phyloP scores from a whole-genome alignment of 495 filamentous ascomycete species.

The Endocarpon pusillum region DNA sequence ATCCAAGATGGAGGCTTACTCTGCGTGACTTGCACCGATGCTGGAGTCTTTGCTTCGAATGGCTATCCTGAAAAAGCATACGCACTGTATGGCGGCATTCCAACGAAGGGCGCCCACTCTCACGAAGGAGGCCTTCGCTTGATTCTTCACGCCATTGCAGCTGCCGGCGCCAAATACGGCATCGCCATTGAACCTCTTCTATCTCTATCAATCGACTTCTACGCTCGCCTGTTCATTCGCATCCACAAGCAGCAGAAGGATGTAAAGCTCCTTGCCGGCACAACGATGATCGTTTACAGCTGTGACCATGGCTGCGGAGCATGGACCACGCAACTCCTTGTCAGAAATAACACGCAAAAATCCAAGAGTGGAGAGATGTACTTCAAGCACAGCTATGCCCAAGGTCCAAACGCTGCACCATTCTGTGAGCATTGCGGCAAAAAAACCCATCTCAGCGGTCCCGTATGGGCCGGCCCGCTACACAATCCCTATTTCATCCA shows the following conservation, averaged over 20 bases:
- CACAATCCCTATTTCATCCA: constrained; percentile 72
- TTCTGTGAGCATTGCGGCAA: constrained; percentile 69
- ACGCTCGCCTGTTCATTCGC: constrained; percentile 77
- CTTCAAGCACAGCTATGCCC: constrained; percentile 56
- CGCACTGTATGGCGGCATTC: constrained; percentile 75
- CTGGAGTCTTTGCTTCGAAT: constrained; percentile 79
- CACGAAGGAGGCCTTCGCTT: constrained; percentile 85
- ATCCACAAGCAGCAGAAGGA: constrained; percentile 58
- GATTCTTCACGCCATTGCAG: constrained; percentile 63
- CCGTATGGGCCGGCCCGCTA: constrained; percentile 85
- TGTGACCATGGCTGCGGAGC: constrained; percentile 82
- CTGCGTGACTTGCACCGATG: constrained; percentile 93
- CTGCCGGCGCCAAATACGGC: constrained; percentile 71
- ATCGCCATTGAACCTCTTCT: constrained; percentile 79
- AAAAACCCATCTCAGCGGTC: constrained; percentile 74
- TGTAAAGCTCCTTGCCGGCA: constrained; percentile 77
- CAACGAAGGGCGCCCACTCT: constrained; percentile 62
- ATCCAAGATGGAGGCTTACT: constrained; percentile 75
- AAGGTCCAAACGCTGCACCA: constrained; percentile 42
- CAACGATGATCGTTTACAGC: constrained; percentile 82
- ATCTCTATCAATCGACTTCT: constrained; percentile 89
- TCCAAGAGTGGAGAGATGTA: constrained; percentile 54
- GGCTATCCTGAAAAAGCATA: constrained; percentile 89
- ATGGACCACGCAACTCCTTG: constrained; percentile 64
- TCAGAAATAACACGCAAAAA: constrained; percentile 38